Conservation (phyloP, 257 asterid genomes). For the Primulina tabacum region DNA sequence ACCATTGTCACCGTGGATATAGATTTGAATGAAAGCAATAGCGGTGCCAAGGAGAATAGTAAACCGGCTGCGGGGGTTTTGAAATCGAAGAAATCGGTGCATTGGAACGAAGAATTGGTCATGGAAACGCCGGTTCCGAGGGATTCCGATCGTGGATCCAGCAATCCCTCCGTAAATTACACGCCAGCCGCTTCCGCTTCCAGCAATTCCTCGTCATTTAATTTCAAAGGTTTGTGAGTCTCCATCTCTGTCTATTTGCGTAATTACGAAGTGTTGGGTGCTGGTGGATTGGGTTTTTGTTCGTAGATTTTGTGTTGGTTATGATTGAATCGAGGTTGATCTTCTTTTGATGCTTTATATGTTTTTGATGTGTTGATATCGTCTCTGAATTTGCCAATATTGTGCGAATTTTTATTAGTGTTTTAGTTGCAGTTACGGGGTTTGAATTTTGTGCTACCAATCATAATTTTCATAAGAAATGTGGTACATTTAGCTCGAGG, state of each 20-base stretch:
- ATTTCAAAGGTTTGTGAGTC: slow-evolving; percentile 48
- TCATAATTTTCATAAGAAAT: no score
- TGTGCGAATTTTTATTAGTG: not conserved
- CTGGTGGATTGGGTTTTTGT: slow-evolving; percentile 21
- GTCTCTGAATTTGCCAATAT: not conserved
- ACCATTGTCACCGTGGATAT: slow-evolving; percentile 13
- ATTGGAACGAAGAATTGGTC: slow-evolving; percentile 79
- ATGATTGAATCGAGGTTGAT: slow-evolving; percentile 30
- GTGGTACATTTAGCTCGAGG: not conserved
- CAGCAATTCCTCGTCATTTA: slow-evolving; percentile 47
- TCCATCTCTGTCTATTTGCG: not conserved
- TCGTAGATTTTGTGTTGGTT: slow-evolving; percentile 27
- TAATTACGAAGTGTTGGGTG: no score
- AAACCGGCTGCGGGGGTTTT: slow-evolving; percentile 31
- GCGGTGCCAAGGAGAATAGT: slow-evolving; percentile 25
- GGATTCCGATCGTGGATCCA: slow-evolving; percentile 48
- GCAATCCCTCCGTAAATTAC: slow-evolving; percentile 61
- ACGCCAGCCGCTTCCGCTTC: slow-evolving; percentile 43
- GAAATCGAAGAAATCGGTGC: slow-evolving; percentile 72
- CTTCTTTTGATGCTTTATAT: not conserved
- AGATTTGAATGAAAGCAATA: slow-evolving; percentile 36
- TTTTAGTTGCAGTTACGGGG: not conserved
- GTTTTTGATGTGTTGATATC: not conserved
- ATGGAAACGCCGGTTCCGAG: slow-evolving; percentile 56
- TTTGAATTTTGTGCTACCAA: not conserved